A percentile compares a stretch with the other conserved stretches of the same genome.
phyloP scores from a whole-genome alignment of 148 eudicot genomes.

The Rhododendron ovatum region DNA sequence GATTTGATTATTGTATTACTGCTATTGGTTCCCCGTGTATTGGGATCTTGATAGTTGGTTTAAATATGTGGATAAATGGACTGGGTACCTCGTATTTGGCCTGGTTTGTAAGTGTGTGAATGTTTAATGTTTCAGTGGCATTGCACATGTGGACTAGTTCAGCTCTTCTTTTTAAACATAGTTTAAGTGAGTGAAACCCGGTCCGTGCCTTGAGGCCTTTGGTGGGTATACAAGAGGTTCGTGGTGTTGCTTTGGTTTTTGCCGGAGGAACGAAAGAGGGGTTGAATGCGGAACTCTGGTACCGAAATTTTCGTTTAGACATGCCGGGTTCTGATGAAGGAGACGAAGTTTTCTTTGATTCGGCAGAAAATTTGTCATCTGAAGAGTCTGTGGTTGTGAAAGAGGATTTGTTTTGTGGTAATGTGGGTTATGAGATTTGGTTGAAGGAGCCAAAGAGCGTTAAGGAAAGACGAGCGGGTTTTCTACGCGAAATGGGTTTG shows the following conservation, averaged over 20 bases:
- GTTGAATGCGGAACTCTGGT: constrained; percentile 29
- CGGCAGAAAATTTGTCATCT: constrained; percentile 30
- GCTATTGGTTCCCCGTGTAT: background rate
- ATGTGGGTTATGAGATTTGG: constrained; percentile 48
- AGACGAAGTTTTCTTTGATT: constrained; percentile 62
- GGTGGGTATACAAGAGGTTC: constrained; percentile 16
- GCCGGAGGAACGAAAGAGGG: constrained; percentile 7
- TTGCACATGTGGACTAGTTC: constrained; percentile 12
- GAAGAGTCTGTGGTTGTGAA: constrained; percentile 28
- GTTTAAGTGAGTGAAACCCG: constrained; percentile 19
- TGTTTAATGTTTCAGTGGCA: constrained; percentile 18
- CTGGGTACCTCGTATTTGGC: background rate
- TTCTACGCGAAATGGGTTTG: constrained; percentile 52
- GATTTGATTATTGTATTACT: constrained; percentile 6
- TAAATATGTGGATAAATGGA: background rate
- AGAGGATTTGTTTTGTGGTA: constrained; percentile 11
- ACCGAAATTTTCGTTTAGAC: constrained; percentile 17
- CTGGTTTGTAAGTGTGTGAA: background rate
- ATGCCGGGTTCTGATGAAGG: constrained; percentile 32
- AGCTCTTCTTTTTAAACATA: background rate
- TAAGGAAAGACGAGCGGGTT: constrained; percentile 47
- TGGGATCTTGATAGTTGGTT: constrained; percentile 12
- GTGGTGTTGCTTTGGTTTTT: background rate
- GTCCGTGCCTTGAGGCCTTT: constrained; percentile 20
- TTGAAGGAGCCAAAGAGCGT: constrained; percentile 50